Evolutionary conservation across 371 early-diverging fungal genomes (phyloP), one percentile per base, ranked within the genome.

Genomic region (Zychaea mexicana): DNA sequence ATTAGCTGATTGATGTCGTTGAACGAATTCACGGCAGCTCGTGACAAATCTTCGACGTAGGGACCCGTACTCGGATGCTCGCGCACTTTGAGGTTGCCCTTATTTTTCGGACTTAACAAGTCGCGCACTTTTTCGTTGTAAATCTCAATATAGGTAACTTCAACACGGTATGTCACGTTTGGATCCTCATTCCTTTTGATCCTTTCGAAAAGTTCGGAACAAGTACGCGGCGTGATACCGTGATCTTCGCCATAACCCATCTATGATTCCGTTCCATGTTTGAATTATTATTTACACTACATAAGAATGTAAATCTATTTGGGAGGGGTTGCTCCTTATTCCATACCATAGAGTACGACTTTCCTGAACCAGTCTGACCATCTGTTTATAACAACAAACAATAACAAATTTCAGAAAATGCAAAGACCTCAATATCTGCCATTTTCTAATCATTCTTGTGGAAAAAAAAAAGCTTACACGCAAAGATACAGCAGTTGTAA

Each of bases 71-170:
- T 83, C 1, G 95, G 94, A 81, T 96, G 96, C 69, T 95, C 95
- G 45, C 96, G 88, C 3, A 95, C 92, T 58, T 92, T 86, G 49
- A 96, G 80, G 66, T 92, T 92, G 15, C 83, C 90, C 53, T 92
- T 90, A 58, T 89, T 87, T 64, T 85, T 85, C 8, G 94, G 92
- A 66, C 89, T 92, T 47, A 98, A 74, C 30, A 99, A 74, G 83
- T 98, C 98, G n/a, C 92, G 89, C 10, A 98, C 94, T 53, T 91
- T 87, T 71, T 99, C 99, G 73, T 89, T 90, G 63, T 90, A 87
- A 55, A 90, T 89, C 70, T 93, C 94, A 74, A 95, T 87, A 65
- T 94, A 96, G 15, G 90, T 88, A 9, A 94, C 95, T 69, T 94
- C 89, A 4, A 93, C 93, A 49, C 85, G 77, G 66, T 84, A 92